These are phyloP conservation scores for Monosporascus sp. DNA, from an alignment of 2,329 filamentous ascomycete species.

Conservation along the genomic window DNA sequence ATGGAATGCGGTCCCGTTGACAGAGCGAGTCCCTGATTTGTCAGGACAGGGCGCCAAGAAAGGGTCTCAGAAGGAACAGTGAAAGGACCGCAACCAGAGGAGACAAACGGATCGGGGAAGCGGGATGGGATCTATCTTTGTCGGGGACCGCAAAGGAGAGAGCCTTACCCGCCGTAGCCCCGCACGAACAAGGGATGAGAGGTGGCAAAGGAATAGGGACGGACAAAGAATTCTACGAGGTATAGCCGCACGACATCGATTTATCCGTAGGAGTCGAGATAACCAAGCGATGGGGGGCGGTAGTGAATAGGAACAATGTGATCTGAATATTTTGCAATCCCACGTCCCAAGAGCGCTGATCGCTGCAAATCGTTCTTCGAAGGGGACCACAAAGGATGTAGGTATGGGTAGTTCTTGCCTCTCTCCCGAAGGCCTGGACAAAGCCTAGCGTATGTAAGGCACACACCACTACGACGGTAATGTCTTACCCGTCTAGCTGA, in stretches of 20 bases:
- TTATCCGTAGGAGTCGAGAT: slow-evolving; percentile 4
- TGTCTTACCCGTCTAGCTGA: neutral
- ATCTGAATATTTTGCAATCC: neutral
- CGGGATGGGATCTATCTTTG: slow-evolving; percentile 12
- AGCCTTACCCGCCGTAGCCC: slow-evolving; percentile 11
- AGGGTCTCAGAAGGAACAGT: slow-evolving; percentile 3
- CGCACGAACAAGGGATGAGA: slow-evolving; percentile 11
- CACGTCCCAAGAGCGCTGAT: neutral
- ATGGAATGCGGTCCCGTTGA: slow-evolving; percentile 13
- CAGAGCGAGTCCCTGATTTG: slow-evolving; percentile 9
- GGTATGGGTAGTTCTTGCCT: neutral
- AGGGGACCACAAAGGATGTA: neutral
- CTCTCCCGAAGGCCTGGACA: neutral
- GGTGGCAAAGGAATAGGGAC: slow-evolving; percentile 10
- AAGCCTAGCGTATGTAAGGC: neutral
- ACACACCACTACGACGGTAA: neutral
- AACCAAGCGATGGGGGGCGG: slow-evolving; percentile 12
- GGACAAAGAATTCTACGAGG: slow-evolving; percentile 14
- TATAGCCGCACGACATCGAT: slow-evolving; percentile 2
- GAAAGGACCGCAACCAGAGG: slow-evolving; percentile 13
- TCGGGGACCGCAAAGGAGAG: slow-evolving; percentile 8
- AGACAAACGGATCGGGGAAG: slow-evolving; percentile 13
- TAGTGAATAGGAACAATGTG: slow-evolving; percentile 3
- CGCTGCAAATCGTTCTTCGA: neutral
- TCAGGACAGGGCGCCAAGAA: slow-evolving; percentile 5